Evolutionary conservation across 2,329 filamentous ascomycete genomes (phyloP), one percentile per base, ranked within the genome.

Genomic region (Aureobasidium melanogenum): DNA sequence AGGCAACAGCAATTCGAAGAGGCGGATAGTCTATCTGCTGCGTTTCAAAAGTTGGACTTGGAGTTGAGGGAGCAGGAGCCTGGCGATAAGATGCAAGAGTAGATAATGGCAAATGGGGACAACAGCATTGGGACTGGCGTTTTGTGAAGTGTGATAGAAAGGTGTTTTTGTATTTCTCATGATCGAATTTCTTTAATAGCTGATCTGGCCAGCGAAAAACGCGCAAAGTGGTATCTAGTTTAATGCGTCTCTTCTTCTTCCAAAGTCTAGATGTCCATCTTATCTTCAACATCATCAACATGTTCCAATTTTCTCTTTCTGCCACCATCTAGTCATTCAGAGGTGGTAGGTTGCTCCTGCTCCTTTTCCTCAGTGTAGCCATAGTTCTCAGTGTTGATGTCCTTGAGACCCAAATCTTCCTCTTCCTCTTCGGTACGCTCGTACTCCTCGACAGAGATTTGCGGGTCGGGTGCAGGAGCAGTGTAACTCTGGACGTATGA

Each of bases 321-420:
- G 30, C 56, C 30, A 12, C 56, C 56, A 60, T 60, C 56, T 60
- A 60, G 56, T 60, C 56, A 60, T 60, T 60, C 56, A 2, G 32
- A 30, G 3, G 32, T 28, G 19, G 56, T 28, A 22, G 26, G n/a
- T 9, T 48, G 50, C 41, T 55, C 24, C 36, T 43, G 32, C 28
- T 61, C 50, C 30, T 44, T 50, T 14, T 1, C 19, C 17, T 52
- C 22, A 22, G 22, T 32, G 32, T 61, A 32, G 7, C 69, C 67
- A 60, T 99, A 97, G 0, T 85, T 86, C 73, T 97, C 92, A 0
- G 86, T 85, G 81, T 93, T 94, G 86, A 99, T 99, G 71, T 99
- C 94, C 63, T 79, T 85, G 66, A 99, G 77, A 0, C 94, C 94
- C 12, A 99, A 78, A 63, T 97, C 90, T 69, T 99, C 94, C 75